Base-by-base conservation (phyloP, 805 yeast genomes). In the Zygoascus bituminiphila region DNA sequence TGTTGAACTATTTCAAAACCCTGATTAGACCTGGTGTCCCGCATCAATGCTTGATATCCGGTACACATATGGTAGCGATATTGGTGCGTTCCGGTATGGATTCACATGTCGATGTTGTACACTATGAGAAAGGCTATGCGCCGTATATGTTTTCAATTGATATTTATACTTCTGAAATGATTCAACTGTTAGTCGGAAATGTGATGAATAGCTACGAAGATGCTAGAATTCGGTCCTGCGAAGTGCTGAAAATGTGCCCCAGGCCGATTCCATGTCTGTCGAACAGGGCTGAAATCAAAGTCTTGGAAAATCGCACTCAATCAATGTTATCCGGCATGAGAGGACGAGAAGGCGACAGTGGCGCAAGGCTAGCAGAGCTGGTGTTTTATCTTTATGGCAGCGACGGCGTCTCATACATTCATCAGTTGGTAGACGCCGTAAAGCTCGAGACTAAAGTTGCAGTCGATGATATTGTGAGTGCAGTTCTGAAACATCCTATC, bases 141-240 rank as follows among this genome's bases (percentile, higher is more conserved):
- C 68, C 64, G 24, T 76, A 71, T 57, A 79, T 82, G 6, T 79
- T 75, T 57, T 53, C 68, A 20, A 54, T 81, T 1, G 57, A 65
- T 0, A 54, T 84, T 0, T 76, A 71, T 53, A 58, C 63, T 17
- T 61, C 66, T 17, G 60, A 64, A 1, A 54, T 77, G 24, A 58
- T 75, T 0, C 66, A 81, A 44, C 57, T 78, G 7, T 64, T 88
- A 45, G 62, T 83, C 17, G 84, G 82, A 54, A 78, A 78, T 47
- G 67, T 85, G 6, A 68, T 79, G 25, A 82, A 83, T 60, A 82
- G 83, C 52, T 88, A 79, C 63, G 88, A 84, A 49, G 96, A 88
- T 60, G 74, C 89, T 17, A 73, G 98, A 51, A 69, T 71, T 4
- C 49, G 59, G 8, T 68, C 87, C 1, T 72, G 74, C 1, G 52